Evolutionary conservation across 768 basidiomycete species (phyloP), one percentile per base, ranked within the genome.

Genomic region (Naganishia vaughanmartiniae): DNA sequence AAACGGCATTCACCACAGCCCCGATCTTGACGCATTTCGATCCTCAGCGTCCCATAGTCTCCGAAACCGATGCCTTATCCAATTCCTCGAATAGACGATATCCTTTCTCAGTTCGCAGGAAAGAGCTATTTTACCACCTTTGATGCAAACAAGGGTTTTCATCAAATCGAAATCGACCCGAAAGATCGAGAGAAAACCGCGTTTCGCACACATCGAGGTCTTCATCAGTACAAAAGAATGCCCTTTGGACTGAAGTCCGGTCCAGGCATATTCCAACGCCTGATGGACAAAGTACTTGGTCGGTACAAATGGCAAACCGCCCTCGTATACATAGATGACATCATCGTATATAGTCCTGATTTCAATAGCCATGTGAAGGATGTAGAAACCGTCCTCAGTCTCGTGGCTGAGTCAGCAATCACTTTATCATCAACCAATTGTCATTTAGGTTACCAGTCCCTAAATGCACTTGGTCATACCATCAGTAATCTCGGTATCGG

Each of bases 331-430:
- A 69, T 69, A 31, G 67, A 68, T 31, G 63, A 65, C n/a, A 65
- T 42, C 36, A 65, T 65, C 39, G 24, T 65, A 7, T 65, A 65
- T 33, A 36, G 33, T 24, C n/a, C 4, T 4, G 39, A 65, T 34
- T 65, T 39, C 28, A 33, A 65, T 15, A 4, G 5, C 3, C 60
- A 65, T 24, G 24, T 65, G 6, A 86, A 46, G 81, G 84, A 70
- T 30, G 33, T 65, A 3, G 33, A 36, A 26, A 65, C 60, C 4
- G n/a, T 65, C 12, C 60, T 65, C 7, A 6, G n/a, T 4, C 39
- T 65, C 33, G 60, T 65, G 9, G 34, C 10, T 4, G 39, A 65
- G 36, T 65, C 60, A 7, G 60, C 34, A 26, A 36, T 65, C 28
- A 65, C 60, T 9, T 34, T 65, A 6, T 65, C 60, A 14, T 33